Evolutionary conservation across 2,329 filamentous ascomycete species (phyloP).

Genomic region (Calonectria pteridis): DNA sequence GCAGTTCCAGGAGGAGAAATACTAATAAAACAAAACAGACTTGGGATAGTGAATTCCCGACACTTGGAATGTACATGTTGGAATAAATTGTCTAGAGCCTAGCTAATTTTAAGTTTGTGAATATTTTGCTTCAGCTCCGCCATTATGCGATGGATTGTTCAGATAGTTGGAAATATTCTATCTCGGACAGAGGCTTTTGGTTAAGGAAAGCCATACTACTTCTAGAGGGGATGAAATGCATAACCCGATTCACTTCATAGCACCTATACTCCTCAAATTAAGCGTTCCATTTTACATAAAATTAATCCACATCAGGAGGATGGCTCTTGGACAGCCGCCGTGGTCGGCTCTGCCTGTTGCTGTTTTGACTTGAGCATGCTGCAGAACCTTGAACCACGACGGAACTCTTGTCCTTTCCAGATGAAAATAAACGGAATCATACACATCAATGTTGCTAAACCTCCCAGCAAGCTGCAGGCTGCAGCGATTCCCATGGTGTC

Average conservation of each 20-base stretch:
- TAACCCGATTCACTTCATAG: too few relatives aligned
- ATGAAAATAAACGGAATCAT: not conserved
- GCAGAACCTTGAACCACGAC: not conserved
- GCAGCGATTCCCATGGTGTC: not conserved
- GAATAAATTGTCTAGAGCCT: too few relatives aligned
- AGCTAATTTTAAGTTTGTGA: too few relatives aligned
- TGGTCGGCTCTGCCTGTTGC: not conserved
- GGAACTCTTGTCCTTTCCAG: not conserved
- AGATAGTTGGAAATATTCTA: too few relatives aligned
- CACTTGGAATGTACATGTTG: not conserved
- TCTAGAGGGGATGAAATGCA: too few relatives aligned
- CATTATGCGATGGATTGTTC: too few relatives aligned
- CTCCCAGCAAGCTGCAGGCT: not conserved
- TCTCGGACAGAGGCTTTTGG: too few relatives aligned
- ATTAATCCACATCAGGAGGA: not conserved
- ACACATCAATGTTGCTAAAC: not conserved
- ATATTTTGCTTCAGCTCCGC: too few relatives aligned
- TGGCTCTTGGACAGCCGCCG: not conserved
- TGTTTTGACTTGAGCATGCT: not conserved
- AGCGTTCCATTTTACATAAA: not conserved
- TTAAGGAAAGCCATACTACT: too few relatives aligned
- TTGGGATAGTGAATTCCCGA: not conserved
- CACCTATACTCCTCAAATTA: too few relatives aligned
- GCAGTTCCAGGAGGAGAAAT: too few relatives aligned
- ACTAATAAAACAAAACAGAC: not conserved